These are phyloP conservation scores for Paecilomyces niveus DNA, from an alignment of 2,329 filamentous ascomycete genomes.

Conservation along the genomic window DNA sequence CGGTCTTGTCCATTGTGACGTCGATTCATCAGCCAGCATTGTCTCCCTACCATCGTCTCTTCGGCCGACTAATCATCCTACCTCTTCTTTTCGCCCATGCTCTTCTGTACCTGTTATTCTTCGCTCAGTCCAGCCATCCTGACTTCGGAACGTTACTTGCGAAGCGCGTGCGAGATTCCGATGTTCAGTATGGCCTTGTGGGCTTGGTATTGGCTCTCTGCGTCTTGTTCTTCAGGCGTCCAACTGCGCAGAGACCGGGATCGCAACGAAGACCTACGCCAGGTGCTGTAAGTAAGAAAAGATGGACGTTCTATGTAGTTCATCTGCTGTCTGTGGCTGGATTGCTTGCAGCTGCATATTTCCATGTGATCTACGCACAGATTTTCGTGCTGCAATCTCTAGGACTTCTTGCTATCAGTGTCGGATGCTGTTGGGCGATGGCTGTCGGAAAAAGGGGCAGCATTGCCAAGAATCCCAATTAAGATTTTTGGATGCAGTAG, in stretches of 20 bases:
- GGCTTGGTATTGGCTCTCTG: constrained; percentile 41
- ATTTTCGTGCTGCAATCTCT: constrained; percentile 47
- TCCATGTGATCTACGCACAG: constrained; percentile 50
- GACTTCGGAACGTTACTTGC: constrained; percentile 35
- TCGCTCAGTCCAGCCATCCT: constrained; percentile 39
- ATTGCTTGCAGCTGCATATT: constrained; percentile 45
- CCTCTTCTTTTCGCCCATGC: constrained; percentile 47
- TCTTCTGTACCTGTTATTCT: constrained; percentile 52
- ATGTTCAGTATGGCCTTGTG: constrained; percentile 51
- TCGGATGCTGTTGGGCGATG: constrained; percentile 18
- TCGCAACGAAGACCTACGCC: constrained; percentile 5
- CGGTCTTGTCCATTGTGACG: constrained; percentile 46
- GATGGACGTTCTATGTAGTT: constrained; percentile 46
- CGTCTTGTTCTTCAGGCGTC: constrained; percentile 43
- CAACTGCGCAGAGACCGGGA: constrained; percentile 22
- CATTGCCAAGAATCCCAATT: background rate
- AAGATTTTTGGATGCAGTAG: background rate
- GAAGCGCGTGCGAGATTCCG: constrained; percentile 49
- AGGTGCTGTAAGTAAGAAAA: constrained; percentile 23
- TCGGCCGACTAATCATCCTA: constrained; percentile 48
- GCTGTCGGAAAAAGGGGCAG: background rate
- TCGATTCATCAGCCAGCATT: constrained; percentile 48
- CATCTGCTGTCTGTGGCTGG: constrained; percentile 48
- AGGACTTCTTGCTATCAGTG: constrained; percentile 39
- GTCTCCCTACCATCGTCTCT: constrained; percentile 51